phyloP scores from a whole-genome alignment of 1,284 basidiomycete genomes.

The Exobasidium cylindrosporum region DNA sequence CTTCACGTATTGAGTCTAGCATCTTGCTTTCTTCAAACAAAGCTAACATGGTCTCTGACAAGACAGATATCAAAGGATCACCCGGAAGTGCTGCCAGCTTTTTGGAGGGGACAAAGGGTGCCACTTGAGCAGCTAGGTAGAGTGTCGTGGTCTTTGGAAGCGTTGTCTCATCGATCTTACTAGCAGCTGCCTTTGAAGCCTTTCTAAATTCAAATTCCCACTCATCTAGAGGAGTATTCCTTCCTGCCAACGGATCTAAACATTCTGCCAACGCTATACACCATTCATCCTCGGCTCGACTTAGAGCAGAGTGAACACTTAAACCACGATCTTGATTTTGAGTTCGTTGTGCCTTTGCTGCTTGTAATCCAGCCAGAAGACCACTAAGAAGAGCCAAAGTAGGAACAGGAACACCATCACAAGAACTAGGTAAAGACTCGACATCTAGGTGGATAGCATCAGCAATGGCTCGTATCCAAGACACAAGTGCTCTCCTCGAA shows the following conservation, averaged over 20 bases:
- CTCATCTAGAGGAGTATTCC: conserved; percentile 18
- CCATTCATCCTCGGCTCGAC: conserved; percentile 36
- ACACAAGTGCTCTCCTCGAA: conserved; percentile 28
- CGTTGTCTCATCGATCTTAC: conserved; percentile 29
- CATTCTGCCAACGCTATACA: conserved; percentile 38
- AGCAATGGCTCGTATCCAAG: conserved; percentile 22
- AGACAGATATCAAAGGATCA: conserved; percentile 25
- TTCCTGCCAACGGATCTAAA: conserved; percentile 24
- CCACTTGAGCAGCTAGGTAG: conserved; percentile 35
- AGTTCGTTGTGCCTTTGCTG: conserved; percentile 25
- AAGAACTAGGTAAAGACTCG: conserved; percentile 24
- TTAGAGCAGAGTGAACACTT: conserved; percentile 24
- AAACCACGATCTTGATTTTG: conserved; percentile 18
- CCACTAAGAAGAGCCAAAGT: conserved; percentile 43
- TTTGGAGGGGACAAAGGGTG: conserved; percentile 28
- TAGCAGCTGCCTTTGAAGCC: conserved; percentile 20
- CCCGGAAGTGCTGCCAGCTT: conserved; percentile 30
- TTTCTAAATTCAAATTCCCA: conserved; percentile 42
- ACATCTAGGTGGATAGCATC: conserved; percentile 17
- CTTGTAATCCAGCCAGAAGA: conserved; percentile 39
- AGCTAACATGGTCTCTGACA: conserved; percentile 30
- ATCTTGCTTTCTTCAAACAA: conserved; percentile 23
- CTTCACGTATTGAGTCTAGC: conserved; percentile 17
- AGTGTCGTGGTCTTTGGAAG: conserved; percentile 32
- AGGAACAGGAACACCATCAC: conserved; percentile 31